phyloP scores from a whole-genome alignment of 495 filamentous ascomycete species.

The Geopyxis carbonaria region DNA sequence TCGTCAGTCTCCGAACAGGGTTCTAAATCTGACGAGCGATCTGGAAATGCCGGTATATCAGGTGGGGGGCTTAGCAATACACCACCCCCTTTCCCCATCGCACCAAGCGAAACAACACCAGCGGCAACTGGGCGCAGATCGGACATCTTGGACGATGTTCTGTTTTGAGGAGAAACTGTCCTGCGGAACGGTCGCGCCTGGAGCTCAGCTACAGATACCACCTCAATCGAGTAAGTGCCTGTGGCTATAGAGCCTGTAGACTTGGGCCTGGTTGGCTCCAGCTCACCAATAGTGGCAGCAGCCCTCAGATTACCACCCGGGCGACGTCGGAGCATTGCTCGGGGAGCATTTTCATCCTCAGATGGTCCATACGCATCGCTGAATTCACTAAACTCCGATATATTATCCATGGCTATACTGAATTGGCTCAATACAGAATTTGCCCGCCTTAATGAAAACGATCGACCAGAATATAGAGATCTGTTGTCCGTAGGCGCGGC shows the following conservation, averaged over 20 bases:
- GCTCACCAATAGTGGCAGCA: slow-evolving; percentile 53
- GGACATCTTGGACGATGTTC: slow-evolving; percentile 1
- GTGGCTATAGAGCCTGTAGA: slow-evolving; percentile 53
- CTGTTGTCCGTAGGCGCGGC: slow-evolving; percentile 10
- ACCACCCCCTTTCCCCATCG: slow-evolving; percentile 29
- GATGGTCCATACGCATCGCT: background rate
- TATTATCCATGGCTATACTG: slow-evolving; percentile 15
- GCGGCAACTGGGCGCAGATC: slow-evolving; percentile 8
- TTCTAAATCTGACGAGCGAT: too few relatives aligned
- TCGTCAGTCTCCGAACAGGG: slow-evolving; percentile 10
- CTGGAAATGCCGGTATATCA: slow-evolving; percentile 7
- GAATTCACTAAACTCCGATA: slow-evolving; percentile 15
- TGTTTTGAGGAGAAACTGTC: background rate
- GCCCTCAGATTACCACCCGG: slow-evolving; percentile 81
- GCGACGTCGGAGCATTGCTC: slow-evolving; percentile 53
- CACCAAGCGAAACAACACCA: slow-evolving; percentile 35
- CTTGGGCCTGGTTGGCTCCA: slow-evolving; percentile 45
- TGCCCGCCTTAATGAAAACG: slow-evolving; percentile 17
- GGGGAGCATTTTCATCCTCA: slow-evolving; percentile 13
- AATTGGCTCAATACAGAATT: slow-evolving; percentile 17
- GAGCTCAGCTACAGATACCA: slow-evolving; percentile 21
- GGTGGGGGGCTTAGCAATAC: background rate
- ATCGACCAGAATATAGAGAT: slow-evolving; percentile 25
- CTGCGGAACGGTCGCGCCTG: slow-evolving; percentile 26
- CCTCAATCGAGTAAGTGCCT: slow-evolving; percentile 15